Evolutionary conservation across 2,329 filamentous ascomycete species (phyloP), one percentile per base, ranked within the genome.

Genomic region (Colletotrichum sp.): DNA sequence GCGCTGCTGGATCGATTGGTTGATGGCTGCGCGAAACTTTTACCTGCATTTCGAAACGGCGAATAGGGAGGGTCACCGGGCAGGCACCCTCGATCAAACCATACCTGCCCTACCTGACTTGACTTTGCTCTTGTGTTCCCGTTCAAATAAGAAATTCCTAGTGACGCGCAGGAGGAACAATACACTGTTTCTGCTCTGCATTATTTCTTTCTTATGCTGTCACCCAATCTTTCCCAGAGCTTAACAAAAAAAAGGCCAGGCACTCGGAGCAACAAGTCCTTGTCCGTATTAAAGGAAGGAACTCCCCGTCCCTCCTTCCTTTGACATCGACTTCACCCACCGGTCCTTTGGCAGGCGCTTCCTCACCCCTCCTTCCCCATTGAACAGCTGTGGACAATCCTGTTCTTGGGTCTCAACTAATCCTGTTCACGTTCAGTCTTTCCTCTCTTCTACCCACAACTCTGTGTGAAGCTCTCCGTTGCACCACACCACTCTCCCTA

Each of bases 351-450:
- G 32, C 74, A 74, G 70, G 70, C 59, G 70, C 66, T 74, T 63
- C 43, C 34, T 36, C 48, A 36, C 32, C 39, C 59, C 26, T 63
- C 34, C 36, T 48, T 36, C 32, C 43, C 61, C 57, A 64, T 65
- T 28, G 65, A 76, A 76, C 59, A 69, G 34, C 52, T 7, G 34
- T 18, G 74, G 48, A 68, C 34, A 55, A 12, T 52, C 24, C 32
- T 63, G 67, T 66, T 61, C 61, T 55, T 34, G 59, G 74, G 48
- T 9, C 55, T 63, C 18, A 26, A 34, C 28, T 75, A 76, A 76
- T 71, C 26, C 52, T 76, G 74, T 75, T 75, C 74, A 59, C 66
- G 7, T 71, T 43, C 71, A 76, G 59, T 76, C 66, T 24, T 74
- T 76, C 66, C 67, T 63, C 43, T 57, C 43, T 24, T 21, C 59